Evolutionary conservation across 148 eudicot genomes (phyloP), one percentile per base, ranked within the genome.

Genomic region (Silene conica): DNA sequence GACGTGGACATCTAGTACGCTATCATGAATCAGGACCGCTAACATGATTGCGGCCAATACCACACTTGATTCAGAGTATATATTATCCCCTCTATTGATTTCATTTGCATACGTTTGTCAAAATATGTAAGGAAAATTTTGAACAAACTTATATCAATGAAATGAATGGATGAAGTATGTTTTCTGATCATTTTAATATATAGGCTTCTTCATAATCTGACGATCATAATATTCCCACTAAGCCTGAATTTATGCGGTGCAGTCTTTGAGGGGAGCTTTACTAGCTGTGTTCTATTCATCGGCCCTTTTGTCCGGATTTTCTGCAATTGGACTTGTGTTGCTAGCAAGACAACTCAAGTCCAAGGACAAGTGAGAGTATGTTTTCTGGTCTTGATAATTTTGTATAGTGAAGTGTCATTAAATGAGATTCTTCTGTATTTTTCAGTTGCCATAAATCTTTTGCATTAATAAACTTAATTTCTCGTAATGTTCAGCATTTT

Each of bases 261-360:
- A 95, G 98, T 92, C 98, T 20, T 75, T 95, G 74, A 84, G 97
- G 56, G 92, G 86, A 80, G 76, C 87, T 62, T 80, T 92, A 45
- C 88, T 94, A 43, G 84, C 80, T 21, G 20, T 83, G 7, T 88
- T 71, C 82, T 94, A 91, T 64, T 18, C 86, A 67, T 92, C 93
- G 7, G 79, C 98, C 0, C 11, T 86, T 48, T 79, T 95, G 80
- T 95, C 96, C 4, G 96, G 80, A 20, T 80, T 86, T 58, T 56
- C 98, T 61, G 59, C 90, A 12, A 73, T 87, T 25, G 98, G 93
- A 67, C 95, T 94, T 66, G 76, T 88, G 22, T 80, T 95, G 71
- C 88, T 89, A 18, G 93, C 80, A 68, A 66, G 78, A 74, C 89
- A 88, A 76, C 90, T 95, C 26, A 84, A 83, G 71, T 82, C 90